These are phyloP conservation scores for Logfia minima DNA, from an alignment of 129 eudicot species.

Conservation along the genomic window DNA sequence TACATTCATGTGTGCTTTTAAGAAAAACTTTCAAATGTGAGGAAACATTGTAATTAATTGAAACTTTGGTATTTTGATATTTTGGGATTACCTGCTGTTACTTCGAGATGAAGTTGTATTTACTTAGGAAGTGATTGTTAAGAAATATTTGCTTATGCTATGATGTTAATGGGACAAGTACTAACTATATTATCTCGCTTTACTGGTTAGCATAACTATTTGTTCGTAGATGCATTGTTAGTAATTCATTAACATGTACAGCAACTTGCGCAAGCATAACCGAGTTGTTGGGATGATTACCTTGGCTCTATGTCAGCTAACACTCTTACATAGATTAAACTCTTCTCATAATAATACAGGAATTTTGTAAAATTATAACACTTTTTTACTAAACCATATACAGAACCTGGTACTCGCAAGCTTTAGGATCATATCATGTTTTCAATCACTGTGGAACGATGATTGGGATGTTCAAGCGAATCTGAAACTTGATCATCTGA, in stretches of 20 bases:
- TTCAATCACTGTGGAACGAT: background rate
- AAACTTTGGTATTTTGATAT: background rate
- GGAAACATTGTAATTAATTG: background rate
- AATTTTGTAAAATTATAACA: background rate
- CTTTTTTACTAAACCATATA: background rate
- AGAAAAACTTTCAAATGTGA: background rate
- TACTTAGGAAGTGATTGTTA: background rate
- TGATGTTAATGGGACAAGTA: conserved; percentile 9
- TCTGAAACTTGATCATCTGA: background rate
- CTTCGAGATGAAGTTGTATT: background rate
- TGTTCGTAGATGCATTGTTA: background rate
- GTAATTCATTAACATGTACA: background rate
- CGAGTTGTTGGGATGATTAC: background rate
- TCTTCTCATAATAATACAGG: background rate
- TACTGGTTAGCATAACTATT: conserved; percentile 7
- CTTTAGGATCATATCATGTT: conserved; percentile 2
- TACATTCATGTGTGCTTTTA: background rate
- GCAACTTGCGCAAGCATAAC: background rate
- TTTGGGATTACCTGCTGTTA: background rate
- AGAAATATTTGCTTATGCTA: background rate
- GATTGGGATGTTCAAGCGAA: background rate
- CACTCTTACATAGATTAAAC: background rate
- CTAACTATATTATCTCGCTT: background rate
- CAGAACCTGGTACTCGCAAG: background rate
- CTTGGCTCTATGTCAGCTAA: background rate